Conservation (phyloP, 176 grass and related monocot genomes). For the Canna indica region DNA sequence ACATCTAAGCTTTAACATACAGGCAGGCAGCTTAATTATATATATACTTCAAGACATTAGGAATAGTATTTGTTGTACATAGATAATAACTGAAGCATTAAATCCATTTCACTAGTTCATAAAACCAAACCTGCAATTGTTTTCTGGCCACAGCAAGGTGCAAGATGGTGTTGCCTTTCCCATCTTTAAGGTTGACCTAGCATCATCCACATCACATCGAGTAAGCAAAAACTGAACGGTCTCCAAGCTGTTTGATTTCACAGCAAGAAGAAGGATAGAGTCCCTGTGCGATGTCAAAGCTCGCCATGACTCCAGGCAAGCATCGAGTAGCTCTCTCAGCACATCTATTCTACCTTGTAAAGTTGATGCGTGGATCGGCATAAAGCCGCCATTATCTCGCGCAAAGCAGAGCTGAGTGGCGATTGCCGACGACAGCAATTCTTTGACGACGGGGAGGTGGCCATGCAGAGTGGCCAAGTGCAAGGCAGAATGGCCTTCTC, state of each 20-base stretch:
- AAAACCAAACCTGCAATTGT: background rate
- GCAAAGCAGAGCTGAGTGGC: slow-evolving; percentile 4
- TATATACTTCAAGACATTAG: too few relatives aligned
- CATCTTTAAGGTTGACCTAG: slow-evolving; percentile 1
- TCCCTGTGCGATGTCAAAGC: background rate
- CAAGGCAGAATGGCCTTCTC: slow-evolving; percentile 8
- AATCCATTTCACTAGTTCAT: too few relatives aligned
- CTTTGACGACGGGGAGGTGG: slow-evolving; percentile 2
- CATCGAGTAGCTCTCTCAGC: slow-evolving; percentile 1
- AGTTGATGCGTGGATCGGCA: slow-evolving; percentile 3
- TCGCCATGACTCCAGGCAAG: background rate
- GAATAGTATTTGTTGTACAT: too few relatives aligned
- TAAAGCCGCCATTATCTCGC: slow-evolving; percentile 1
- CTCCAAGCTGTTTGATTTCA: slow-evolving; percentile 4
- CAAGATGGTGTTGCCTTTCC: slow-evolving; percentile 9
- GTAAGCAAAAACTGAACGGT: background rate
- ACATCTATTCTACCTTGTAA: background rate
- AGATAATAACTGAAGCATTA: too few relatives aligned
- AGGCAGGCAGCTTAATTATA: too few relatives aligned
- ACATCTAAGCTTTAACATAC: too few relatives aligned
- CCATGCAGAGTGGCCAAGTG: slow-evolving; percentile 15
- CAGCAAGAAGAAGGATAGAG: slow-evolving; percentile 10
- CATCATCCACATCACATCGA: background rate
- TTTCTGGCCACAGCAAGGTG: slow-evolving; percentile 18
- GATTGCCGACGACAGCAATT: background rate